Conservation (phyloP, 2,329 filamentous ascomycete genomes). For the Aspergillus terreus region DNA sequence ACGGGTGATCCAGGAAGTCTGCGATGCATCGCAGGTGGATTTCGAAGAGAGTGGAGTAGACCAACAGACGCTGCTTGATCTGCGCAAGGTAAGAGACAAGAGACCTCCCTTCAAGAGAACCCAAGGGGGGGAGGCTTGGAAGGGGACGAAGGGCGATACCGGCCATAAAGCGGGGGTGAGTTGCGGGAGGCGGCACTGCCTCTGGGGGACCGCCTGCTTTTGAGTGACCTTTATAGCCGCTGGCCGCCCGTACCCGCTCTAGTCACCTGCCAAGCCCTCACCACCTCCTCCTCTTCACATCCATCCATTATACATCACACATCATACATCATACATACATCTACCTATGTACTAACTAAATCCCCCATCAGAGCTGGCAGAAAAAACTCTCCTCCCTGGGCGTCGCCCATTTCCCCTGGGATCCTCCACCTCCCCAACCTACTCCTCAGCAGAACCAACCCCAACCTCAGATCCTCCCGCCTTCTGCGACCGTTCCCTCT, state of each 20-base stretch:
- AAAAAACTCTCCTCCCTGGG: conserved; percentile 78
- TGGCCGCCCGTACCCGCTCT: conserved; percentile 28
- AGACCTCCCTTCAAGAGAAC: background rate
- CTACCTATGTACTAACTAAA: background rate
- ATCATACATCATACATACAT: background rate
- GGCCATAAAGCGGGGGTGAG: conserved; percentile 28
- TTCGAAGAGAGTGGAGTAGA: conserved; percentile 97
- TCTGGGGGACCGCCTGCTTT: conserved; percentile 36
- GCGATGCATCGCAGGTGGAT: conserved; percentile 85
- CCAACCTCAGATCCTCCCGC: conserved; percentile 35
- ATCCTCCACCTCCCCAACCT: conserved; percentile 69
- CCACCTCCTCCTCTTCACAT: background rate
- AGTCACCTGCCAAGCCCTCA: conserved; percentile 18
- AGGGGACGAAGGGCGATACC: conserved; percentile 7
- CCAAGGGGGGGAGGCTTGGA: background rate
- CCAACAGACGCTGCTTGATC: conserved; percentile 76
- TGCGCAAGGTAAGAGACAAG: conserved; percentile 72
- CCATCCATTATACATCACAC: background rate
- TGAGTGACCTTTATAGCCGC: conserved; percentile 40
- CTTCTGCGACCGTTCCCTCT: conserved; percentile 39
- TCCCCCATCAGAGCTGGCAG: conserved; percentile 74
- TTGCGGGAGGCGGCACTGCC: conserved; percentile 30
- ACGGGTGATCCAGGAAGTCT: conserved; percentile 89
- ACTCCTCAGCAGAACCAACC: conserved; percentile 38
- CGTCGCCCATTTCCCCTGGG: conserved; percentile 91